Conservation (phyloP, 495 filamentous ascomycete species). For the Pyrenopolyporus hunteri region DNA sequence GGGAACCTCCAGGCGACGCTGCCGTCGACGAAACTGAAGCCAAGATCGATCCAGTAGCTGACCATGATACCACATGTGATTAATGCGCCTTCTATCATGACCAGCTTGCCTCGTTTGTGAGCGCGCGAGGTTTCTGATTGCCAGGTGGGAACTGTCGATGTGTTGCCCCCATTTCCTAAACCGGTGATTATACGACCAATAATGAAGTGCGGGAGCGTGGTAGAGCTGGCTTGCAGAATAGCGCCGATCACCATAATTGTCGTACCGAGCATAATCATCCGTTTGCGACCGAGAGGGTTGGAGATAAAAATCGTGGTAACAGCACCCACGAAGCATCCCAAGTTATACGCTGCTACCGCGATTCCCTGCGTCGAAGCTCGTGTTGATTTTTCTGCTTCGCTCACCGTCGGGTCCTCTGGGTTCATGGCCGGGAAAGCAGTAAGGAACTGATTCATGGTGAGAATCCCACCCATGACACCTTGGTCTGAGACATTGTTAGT, state of each 20-base stretch:
- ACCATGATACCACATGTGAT: conserved; percentile 76
- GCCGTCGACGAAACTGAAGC: conserved; percentile 66
- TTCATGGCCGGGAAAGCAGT: conserved; percentile 64
- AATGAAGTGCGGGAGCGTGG: conserved; percentile 66
- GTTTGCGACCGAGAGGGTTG: conserved; percentile 70
- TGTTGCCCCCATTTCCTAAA: conserved; percentile 68
- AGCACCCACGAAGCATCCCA: conserved; percentile 78
- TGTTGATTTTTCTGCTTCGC: conserved; percentile 39
- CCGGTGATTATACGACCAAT: conserved; percentile 71
- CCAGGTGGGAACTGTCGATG: conserved; percentile 71
- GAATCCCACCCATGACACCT: conserved; percentile 66
- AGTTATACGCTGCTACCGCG: conserved; percentile 68
- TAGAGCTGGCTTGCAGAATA: conserved; percentile 66
- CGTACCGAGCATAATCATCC: conserved; percentile 72
- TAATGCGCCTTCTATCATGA: conserved; percentile 78
- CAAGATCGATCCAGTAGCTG: conserved; percentile 79
- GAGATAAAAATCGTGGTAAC: conserved; percentile 73
- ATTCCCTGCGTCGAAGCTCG: conserved; percentile 67
- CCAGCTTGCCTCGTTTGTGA: conserved; percentile 74
- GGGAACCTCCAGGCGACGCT: conserved; percentile 77
- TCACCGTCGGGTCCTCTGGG: conserved; percentile 43
- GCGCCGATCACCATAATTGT: conserved; percentile 75
- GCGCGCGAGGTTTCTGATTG: conserved; percentile 79
- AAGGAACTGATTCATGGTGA: conserved; percentile 61
- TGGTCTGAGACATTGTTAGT: conserved; percentile 44